Evolutionary conservation across 2,329 filamentous ascomycete genomes (phyloP), one percentile per base, ranked within the genome.

Genomic region (Aspergillus sp.): DNA sequence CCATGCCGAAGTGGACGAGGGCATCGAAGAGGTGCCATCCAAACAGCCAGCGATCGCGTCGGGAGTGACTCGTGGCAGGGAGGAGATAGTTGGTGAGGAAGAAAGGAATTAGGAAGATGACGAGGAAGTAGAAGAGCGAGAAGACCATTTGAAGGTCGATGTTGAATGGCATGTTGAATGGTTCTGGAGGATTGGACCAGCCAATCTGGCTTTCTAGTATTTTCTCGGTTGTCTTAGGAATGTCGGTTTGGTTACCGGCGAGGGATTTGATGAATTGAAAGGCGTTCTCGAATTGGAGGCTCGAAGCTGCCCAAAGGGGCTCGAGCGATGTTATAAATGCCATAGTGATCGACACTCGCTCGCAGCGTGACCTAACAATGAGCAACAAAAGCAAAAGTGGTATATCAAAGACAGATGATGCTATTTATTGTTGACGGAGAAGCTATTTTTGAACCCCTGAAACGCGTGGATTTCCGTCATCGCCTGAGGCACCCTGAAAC

Each of bases 11-110:
- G 80, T 99, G 95, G 71, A 93, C 94, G 47, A 97, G 84, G 32
- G 91, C 91, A 76, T 97, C 93, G 79, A 96, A 96, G 39, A 91
- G 84, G 80, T 97, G 93, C 94, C 94, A 97, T 78, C 96, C 85
- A 83, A 96, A 96, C 65, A 97, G 87, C 73, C 90, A 80, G 63
- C 92, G 91, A 58, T 87, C 84, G 39, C 79, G 73, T 1, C 84
- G 77, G 10, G 86, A 81, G n/a, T 32, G 15, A 2, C n/a, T 36
- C 1, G 80, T 71, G 17, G 78, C 72, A 3, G 88, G 85, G 25
- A 90, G 81, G 8, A 84, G 72, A 44, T 70, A 68, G 17, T 77
- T 68, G 44, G 83, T 84, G 55, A 80, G 75, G 30, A 77, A 27
- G 70, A 84, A 84, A 51, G 85, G 84, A 56, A 79, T 73, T 23